A percentile compares a stretch with the other conserved stretches of the same genome.
These are phyloP conservation scores for Sclerotinia sclerotiorum DNA, from an alignment of 2,329 filamentous ascomycete genomes.

Conservation along the genomic window DNA sequence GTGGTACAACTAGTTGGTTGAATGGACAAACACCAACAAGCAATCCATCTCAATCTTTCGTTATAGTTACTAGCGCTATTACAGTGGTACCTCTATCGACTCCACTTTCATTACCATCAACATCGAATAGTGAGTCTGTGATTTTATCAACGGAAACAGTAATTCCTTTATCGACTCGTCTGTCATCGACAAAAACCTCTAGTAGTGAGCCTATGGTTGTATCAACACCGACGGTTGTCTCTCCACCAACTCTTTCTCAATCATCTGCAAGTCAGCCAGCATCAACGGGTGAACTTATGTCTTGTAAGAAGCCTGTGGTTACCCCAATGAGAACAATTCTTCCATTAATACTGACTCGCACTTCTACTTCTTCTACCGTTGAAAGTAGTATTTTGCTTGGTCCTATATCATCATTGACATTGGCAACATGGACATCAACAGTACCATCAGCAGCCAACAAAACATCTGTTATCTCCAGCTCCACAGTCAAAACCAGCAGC, in stretches of 20 bases:
- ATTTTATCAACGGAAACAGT: slow-evolving; percentile 28
- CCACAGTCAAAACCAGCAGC: slow-evolving; percentile 19
- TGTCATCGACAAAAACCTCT: not conserved
- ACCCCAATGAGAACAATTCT: slow-evolving; percentile 22
- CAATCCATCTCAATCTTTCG: slow-evolving; percentile 24
- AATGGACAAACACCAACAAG: slow-evolving; percentile 31
- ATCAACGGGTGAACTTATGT: not conserved
- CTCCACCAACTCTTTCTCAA: slow-evolving; percentile 14
- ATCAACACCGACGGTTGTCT: slow-evolving; percentile 30
- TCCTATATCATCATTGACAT: not conserved
- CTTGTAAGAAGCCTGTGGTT: not conserved
- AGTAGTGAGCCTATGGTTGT: not conserved
- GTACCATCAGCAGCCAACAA: too few relatives aligned
- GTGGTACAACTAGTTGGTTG: slow-evolving; percentile 32
- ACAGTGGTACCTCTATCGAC: slow-evolving; percentile 31
- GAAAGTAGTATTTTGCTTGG: too few relatives aligned
- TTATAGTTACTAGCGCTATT: slow-evolving; percentile 30
- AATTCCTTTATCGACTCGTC: slow-evolving; percentile 24
- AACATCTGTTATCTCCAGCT: not conserved
- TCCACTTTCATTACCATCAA: not conserved
- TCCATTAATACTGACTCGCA: not conserved
- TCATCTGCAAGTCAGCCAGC: not conserved
- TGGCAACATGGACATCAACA: too few relatives aligned
- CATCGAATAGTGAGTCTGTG: not conserved
- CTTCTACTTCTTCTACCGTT: too few relatives aligned